These are phyloP conservation scores for Sphaerobolus stellatus DNA, from an alignment of 1,284 basidiomycete genomes.

Conservation along the genomic window DNA sequence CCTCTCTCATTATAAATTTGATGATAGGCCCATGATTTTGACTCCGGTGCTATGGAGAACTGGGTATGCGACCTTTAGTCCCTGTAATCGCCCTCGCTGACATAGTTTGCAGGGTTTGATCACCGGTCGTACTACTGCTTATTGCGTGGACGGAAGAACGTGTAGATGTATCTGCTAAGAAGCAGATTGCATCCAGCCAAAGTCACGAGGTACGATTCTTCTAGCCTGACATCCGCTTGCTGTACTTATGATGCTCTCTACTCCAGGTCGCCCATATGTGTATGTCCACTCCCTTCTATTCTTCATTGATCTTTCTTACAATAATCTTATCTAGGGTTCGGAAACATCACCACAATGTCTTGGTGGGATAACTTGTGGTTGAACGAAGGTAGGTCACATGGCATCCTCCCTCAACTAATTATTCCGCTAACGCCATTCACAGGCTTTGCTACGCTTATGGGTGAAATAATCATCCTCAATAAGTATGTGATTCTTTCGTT, in stretches of 20 bases:
- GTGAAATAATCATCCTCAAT: slow-evolving; percentile 89
- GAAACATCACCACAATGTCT: slow-evolving; percentile 88
- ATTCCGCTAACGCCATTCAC: slow-evolving; percentile 34
- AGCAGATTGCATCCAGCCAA: slow-evolving; percentile 76
- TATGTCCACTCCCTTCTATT: neutral
- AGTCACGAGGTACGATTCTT: slow-evolving; percentile 66
- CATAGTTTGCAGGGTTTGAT: slow-evolving; percentile 66
- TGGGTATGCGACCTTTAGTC: slow-evolving; percentile 50
- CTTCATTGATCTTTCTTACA: neutral
- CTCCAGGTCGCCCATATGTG: neutral
- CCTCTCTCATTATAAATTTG: neutral
- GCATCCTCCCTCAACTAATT: slow-evolving; percentile 2
- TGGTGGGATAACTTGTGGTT: slow-evolving; percentile 94
- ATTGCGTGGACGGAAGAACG: slow-evolving; percentile 81
- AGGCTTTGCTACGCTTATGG: slow-evolving; percentile 87
- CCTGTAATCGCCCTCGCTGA: neutral
- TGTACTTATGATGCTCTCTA: neutral
- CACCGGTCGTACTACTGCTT: slow-evolving; percentile 83
- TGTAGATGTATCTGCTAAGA: slow-evolving; percentile 75
- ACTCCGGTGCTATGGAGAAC: slow-evolving; percentile 95
- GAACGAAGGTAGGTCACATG: slow-evolving; percentile 59
- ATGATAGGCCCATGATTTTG: slow-evolving; percentile 75
- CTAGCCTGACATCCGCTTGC: slow-evolving; percentile 15
- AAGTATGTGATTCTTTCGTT: slow-evolving; percentile 25
- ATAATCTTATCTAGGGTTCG: slow-evolving; percentile 59